These are phyloP conservation scores for Echites panduratus DNA, from an alignment of 257 asterid species.

Conservation along the genomic window DNA sequence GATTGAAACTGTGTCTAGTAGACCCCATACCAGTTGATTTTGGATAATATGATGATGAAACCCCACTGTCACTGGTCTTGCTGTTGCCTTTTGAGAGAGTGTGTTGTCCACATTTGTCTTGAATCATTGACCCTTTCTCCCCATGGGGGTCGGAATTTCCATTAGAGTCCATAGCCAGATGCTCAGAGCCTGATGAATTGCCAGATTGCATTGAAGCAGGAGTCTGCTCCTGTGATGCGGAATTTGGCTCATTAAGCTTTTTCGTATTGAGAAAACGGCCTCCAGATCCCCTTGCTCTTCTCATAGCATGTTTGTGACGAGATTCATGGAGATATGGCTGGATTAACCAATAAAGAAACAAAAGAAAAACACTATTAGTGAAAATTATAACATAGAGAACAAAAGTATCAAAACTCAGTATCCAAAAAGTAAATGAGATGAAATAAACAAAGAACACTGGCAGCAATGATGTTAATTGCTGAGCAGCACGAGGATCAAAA, in stretches of 20 bases:
- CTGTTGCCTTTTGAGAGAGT: slow-evolving; percentile 27
- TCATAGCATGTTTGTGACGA: slow-evolving; percentile 72
- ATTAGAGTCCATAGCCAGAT: slow-evolving; percentile 21
- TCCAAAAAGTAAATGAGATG: not conserved
- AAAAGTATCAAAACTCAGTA: not conserved
- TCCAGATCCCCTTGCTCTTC: slow-evolving; percentile 73
- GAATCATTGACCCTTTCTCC: slow-evolving; percentile 23
- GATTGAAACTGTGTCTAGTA: slow-evolving; percentile 23
- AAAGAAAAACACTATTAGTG: not conserved
- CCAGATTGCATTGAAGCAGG: slow-evolving; percentile 29
- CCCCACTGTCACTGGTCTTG: slow-evolving; percentile 12
- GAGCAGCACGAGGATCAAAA: not conserved
- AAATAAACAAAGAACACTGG: not conserved
- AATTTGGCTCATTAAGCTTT: slow-evolving; percentile 24
- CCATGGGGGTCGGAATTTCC: slow-evolving; percentile 28
- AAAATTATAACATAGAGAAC: not conserved
- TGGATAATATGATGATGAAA: slow-evolving; percentile 22
- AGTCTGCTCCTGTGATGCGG: slow-evolving; percentile 26
- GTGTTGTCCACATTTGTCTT: slow-evolving; percentile 24
- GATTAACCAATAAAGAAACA: slow-evolving; percentile 8
- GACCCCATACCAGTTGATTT: slow-evolving; percentile 27
- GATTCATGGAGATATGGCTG: slow-evolving; percentile 91
- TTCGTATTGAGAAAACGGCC: slow-evolving; percentile 83
- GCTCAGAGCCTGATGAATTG: slow-evolving; percentile 44
- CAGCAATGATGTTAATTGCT: not conserved